Conservation (phyloP, 2,329 filamentous ascomycete genomes). For the Claviceps capensis region DNA sequence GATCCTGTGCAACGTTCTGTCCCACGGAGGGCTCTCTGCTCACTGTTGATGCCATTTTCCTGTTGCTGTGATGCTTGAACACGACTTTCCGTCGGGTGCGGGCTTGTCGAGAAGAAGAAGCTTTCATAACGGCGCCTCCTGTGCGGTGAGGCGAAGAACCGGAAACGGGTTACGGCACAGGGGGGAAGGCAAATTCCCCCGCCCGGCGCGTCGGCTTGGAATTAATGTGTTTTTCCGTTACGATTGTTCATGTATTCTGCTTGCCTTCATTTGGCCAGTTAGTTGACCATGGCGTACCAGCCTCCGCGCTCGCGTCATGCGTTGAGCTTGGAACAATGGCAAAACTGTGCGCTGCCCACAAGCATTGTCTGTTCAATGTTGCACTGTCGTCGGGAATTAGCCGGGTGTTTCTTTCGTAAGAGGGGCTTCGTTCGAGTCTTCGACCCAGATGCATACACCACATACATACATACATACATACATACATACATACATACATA, state of each 20-base stretch:
- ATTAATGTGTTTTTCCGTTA: constrained; percentile 2
- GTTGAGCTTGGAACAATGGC: constrained; percentile 2
- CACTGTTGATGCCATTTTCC: constrained; percentile 5
- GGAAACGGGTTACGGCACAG: not conserved
- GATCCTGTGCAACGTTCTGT: constrained; percentile 8
- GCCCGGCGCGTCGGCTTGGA: not conserved
- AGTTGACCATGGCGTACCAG: not conserved
- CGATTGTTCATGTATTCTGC: not conserved
- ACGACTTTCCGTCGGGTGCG: constrained; percentile 5
- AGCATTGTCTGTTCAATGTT: constrained; percentile 2
- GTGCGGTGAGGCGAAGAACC: not conserved
- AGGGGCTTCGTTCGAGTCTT: not conserved
- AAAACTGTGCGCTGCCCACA: not conserved
- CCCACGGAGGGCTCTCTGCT: not conserved
- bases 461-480: no score
- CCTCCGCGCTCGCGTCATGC: constrained; percentile 1
- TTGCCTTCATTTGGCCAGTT: not conserved
- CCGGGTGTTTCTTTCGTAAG: constrained; percentile 9
- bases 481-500: no score
- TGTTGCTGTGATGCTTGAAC: constrained; percentile 4
- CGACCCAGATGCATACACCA: not conserved
- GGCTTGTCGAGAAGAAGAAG: constrained; percentile 2
- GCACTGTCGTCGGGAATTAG: constrained; percentile 9
- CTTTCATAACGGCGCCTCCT: constrained; percentile 5
- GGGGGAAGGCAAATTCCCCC: not conserved